Evolutionary conservation across 805 yeast genomes (phyloP).

Genomic region (Candida suzukii): DNA sequence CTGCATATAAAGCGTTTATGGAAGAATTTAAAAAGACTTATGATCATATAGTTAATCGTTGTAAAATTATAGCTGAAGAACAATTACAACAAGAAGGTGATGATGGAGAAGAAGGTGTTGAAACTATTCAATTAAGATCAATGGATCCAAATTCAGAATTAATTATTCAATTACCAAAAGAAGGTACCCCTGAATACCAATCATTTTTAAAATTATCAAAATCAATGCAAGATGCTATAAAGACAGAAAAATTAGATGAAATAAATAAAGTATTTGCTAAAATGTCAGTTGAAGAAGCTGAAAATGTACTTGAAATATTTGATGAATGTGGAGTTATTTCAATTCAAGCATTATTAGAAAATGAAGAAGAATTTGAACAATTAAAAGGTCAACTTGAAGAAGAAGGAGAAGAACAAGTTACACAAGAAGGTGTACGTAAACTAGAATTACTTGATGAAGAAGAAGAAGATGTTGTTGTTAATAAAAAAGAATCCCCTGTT

Average conservation of each 20-base stretch:
- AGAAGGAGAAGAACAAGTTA: constrained; percentile 8
- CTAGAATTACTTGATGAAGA: constrained; percentile 12
- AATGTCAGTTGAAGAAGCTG: constrained; percentile 74
- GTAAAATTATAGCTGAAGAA: constrained; percentile 57
- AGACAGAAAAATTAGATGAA: constrained; percentile 61
- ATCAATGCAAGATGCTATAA: constrained; percentile 69
- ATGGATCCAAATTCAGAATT: constrained; percentile 79
- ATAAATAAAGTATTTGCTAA: constrained; percentile 77
- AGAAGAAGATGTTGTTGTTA: constrained; percentile 6
- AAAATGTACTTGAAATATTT: constrained; percentile 61
- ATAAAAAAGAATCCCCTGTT: constrained; percentile 6
- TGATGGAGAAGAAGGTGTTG: constrained; percentile 51
- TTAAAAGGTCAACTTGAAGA: constrained; percentile 34
- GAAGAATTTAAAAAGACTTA: constrained; percentile 71
- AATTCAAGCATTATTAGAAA: constrained; percentile 67
- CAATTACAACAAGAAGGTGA: constrained; percentile 25
- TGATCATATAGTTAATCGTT: constrained; percentile 69
- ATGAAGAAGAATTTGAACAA: constrained; percentile 59
- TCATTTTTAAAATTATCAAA: constrained; percentile 52
- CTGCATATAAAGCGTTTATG: constrained; percentile 63
- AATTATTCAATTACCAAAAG: constrained; percentile 60
- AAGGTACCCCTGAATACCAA: constrained; percentile 43
- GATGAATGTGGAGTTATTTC: constrained; percentile 81
- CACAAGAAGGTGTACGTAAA: constrained; percentile 6
- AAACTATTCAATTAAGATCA: constrained; percentile 79